Conservation (phyloP, 2,329 filamentous ascomycete species). For the Alternaria sp. region DNA sequence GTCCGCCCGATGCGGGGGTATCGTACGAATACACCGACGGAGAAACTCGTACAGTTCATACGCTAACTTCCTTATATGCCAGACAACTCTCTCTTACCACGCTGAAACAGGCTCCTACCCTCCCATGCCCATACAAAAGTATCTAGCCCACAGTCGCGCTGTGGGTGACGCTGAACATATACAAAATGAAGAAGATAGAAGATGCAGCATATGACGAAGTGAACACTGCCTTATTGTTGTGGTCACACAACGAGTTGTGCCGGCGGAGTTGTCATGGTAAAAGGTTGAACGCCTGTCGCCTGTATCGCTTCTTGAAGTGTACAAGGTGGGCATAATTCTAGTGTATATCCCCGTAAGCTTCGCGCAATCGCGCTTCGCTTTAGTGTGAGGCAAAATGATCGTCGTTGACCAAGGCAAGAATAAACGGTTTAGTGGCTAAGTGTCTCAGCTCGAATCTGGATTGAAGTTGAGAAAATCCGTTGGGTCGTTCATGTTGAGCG, state of each 20-base stretch:
- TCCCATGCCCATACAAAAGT: neutral
- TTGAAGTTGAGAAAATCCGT: slow-evolving; percentile 20
- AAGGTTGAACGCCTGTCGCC: too few species aligned
- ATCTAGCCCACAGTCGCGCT: neutral
- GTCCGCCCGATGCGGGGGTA: slow-evolving; percentile 6
- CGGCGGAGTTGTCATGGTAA: neutral
- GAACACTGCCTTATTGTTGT: neutral
- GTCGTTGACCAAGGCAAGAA: neutral
- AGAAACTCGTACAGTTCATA: neutral
- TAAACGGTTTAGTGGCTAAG: neutral
- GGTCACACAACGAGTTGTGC: neutral
- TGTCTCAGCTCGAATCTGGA: slow-evolving; percentile 4
- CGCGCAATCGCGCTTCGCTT: neutral
- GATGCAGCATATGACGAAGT: neutral
- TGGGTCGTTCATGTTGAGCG: slow-evolving; percentile 16
- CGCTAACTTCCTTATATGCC: neutral
- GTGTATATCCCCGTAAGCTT: neutral
- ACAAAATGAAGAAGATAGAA: neutral
- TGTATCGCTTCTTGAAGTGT: neutral
- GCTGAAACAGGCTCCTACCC: neutral
- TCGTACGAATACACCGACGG: slow-evolving; percentile 6
- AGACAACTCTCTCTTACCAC: neutral
- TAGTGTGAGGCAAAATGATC: neutral
- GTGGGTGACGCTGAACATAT: neutral
- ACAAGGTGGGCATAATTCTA: neutral